Evolutionary conservation across 768 basidiomycete genomes (phyloP).

Genomic region (Dictyophora rubrovolvata): DNA sequence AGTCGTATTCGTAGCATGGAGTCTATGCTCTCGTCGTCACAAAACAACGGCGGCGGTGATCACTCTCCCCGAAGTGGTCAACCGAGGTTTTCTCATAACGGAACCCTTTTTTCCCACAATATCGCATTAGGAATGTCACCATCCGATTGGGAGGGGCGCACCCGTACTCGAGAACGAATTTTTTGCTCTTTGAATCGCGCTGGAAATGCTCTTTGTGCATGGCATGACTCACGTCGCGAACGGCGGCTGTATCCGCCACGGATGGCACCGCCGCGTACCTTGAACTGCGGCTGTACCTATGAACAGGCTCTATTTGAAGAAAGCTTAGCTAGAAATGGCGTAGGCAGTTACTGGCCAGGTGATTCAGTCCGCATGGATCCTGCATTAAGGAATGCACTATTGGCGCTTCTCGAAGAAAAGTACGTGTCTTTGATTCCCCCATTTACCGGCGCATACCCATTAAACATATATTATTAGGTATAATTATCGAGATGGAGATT

Average conservation of each 20-base stretch:
- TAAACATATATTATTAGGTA: conserved; percentile 25
- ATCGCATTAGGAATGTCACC: conserved; percentile 28
- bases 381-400: conserved; percentile 68
- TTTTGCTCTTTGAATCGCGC: conserved; percentile 81
- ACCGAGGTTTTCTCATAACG: not conserved
- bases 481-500: conserved; percentile 76
- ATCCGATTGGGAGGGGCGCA: conserved; percentile 67
- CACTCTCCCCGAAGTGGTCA: not conserved
- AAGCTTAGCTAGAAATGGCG: conserved; percentile 64
- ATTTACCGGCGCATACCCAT: not conserved
- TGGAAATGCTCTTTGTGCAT: conserved; percentile 80
- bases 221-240: conserved; percentile 84
- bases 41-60: not conserved
- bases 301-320: conserved; percentile 85
- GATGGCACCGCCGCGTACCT: conserved; percentile 64
- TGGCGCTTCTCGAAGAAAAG: conserved; percentile 58
- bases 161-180: conserved; percentile 56
- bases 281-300: conserved; percentile 81
- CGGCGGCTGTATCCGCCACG: conserved; percentile 68
- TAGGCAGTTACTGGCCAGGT: conserved; percentile 76
- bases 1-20: not conserved
- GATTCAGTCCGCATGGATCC: conserved; percentile 86
- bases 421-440: not conserved
- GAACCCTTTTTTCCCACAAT: conserved; percentile 25
- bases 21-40: not conserved